Evolutionary conservation across 345 rosid genomes (phyloP).

Genomic region (Hibiscus tridactylites): DNA sequence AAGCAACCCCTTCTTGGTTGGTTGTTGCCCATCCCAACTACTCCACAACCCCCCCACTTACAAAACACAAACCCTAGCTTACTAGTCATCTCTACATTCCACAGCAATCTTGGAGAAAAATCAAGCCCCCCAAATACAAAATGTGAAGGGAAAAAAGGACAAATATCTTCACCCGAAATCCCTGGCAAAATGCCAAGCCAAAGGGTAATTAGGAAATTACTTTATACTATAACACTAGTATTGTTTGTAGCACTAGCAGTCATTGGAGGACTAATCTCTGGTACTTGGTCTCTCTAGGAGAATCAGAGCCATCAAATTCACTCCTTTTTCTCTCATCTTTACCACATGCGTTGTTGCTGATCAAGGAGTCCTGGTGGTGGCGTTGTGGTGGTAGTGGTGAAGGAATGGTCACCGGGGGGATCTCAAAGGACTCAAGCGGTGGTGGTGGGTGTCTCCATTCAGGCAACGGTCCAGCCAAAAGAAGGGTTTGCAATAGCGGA

Average conservation of each 20-base stretch:
- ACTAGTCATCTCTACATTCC: background rate
- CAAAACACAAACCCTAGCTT: background rate
- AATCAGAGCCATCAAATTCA: constrained; percentile 45
- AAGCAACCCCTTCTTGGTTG: constrained; percentile 21
- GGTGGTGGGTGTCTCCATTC: constrained; percentile 99
- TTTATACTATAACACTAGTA: constrained; percentile 6
- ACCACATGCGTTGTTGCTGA: constrained; percentile 31
- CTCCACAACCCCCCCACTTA: constrained; percentile 17
- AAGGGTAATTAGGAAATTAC: constrained; percentile 4
- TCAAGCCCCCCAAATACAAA: constrained; percentile 3
- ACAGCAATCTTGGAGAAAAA: constrained; percentile 6
- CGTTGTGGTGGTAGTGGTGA: constrained; percentile 38
- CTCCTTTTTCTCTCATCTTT: constrained; percentile 57
- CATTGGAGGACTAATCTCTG: constrained; percentile 61
- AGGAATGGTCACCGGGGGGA: constrained; percentile 81
- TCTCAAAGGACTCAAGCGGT: constrained; percentile 78
- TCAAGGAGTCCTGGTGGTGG: constrained; percentile 37
- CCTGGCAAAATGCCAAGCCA: background rate
- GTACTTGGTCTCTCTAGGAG: constrained; percentile 48
- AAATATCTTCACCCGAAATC: constrained; percentile 4
- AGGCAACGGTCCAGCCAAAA: constrained; percentile 90
- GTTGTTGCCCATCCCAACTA: constrained; percentile 35
- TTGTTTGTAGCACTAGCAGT: constrained; percentile 18
- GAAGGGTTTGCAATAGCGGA: constrained; percentile 85
- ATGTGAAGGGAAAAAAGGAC: constrained; percentile 2